These are phyloP conservation scores for Pterocarpus santalinus DNA, from an alignment of 306 rosid genomes.

Conservation along the genomic window DNA sequence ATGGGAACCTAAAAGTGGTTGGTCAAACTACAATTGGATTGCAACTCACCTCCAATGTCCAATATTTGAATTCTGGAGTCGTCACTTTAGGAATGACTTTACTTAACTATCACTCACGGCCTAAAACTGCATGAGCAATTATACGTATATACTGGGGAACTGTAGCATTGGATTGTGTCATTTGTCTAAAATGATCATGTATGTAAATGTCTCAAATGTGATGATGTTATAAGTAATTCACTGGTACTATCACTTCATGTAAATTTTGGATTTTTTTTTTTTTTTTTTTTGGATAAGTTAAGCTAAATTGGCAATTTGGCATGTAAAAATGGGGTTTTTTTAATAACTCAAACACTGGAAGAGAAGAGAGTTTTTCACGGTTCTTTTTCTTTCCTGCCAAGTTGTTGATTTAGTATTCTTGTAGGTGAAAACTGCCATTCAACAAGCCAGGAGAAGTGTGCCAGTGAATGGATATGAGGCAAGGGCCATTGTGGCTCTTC, in stretches of 20 bases:
- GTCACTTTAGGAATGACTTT: neutral
- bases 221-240: neutral
- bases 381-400: constrained; percentile 37
- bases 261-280: neutral
- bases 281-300: neutral
- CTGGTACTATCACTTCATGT: neutral
- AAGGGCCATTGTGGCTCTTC: constrained; percentile 67
- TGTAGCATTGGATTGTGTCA: neutral
- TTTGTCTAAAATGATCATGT: neutral
- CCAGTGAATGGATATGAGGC: constrained; percentile 73
- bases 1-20: neutral
- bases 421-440: constrained; percentile 87
- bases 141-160: too few relatives aligned
- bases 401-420: constrained; percentile 51
- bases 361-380: neutral
- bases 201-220: neutral
- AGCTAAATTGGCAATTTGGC: neutral
- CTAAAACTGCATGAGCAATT: neutral
- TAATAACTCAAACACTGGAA: neutral
- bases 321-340: too few relatives aligned
- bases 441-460: constrained; percentile 66
- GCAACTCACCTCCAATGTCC: neutral
- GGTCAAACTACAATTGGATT: neutral
- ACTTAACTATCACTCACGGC: neutral
- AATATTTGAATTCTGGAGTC: too few relatives aligned